Conservation (phyloP, 1,139 yeast species). For the Geotrichum macrosporum region DNA sequence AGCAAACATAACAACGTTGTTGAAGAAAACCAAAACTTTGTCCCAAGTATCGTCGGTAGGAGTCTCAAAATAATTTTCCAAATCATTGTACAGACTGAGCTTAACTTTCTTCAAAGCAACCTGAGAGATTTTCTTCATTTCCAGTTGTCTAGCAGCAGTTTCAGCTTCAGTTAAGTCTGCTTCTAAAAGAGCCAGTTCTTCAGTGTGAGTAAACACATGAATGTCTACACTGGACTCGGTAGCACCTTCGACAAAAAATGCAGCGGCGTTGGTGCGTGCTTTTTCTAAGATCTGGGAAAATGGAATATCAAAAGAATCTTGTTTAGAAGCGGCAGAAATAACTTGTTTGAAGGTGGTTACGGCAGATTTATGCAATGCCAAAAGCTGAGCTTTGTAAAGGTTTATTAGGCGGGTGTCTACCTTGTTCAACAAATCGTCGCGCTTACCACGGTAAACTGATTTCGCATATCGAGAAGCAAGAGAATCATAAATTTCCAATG, state of each 20-base stretch:
- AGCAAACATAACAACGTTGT: constrained; percentile 38
- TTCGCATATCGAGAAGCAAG: constrained; percentile 70
- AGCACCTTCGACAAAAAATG: constrained; percentile 26
- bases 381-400: constrained; percentile 45
- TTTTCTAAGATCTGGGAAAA: constrained; percentile 23
- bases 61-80: constrained; percentile 35
- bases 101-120: constrained; percentile 30
- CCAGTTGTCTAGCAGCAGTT: constrained; percentile 33
- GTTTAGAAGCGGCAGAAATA: constrained; percentile 19
- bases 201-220: constrained; percentile 28
- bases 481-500: constrained; percentile 55
- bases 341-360: constrained; percentile 31
- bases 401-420: constrained; percentile 34
- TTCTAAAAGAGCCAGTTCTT: constrained; percentile 26
- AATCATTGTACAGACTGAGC: constrained; percentile 30
- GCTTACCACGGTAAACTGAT: constrained; percentile 61
- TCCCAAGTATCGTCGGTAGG: constrained; percentile 63
- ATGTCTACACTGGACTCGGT: constrained; percentile 29
- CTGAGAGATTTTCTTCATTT: constrained; percentile 36
- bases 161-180: constrained; percentile 35
- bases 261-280: constrained; percentile 24
- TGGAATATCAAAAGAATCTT: constrained; percentile 15
- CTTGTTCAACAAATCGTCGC: constrained; percentile 42
- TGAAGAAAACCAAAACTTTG: constrained; percentile 48
- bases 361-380: constrained; percentile 37